Percentiles rank a stretch among this genome's conserved stretches.
Conservation (phyloP, 208 protist species). For the Kentomonas sorsogonicus region DNA sequence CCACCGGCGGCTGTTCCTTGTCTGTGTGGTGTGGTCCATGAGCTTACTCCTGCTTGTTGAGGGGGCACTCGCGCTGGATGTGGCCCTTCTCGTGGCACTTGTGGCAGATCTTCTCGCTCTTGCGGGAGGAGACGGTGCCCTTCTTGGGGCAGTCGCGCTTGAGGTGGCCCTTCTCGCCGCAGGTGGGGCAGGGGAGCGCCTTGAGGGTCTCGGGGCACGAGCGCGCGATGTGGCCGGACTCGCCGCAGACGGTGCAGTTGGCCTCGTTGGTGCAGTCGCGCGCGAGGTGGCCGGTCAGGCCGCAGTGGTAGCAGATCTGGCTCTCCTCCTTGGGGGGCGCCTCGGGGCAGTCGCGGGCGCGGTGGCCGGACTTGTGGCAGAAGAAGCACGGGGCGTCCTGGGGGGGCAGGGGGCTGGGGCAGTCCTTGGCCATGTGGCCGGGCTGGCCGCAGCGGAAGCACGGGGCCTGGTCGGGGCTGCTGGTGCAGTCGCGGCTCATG, state of each 20-base stretch:
- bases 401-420: constrained; percentile 49
- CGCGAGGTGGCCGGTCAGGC: constrained; percentile 72
- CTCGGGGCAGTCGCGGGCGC: constrained; percentile 79
- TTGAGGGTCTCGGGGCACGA: constrained; percentile 53
- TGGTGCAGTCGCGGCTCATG: constrained; percentile 72
- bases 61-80: constrained; percentile 16
- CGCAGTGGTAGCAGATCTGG: constrained; percentile 78
- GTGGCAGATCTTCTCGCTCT: constrained; percentile 48
- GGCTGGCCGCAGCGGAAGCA: constrained; percentile 82
- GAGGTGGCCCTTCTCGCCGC: constrained; percentile 76
- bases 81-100: constrained; percentile 61
- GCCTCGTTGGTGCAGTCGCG: constrained; percentile 64
- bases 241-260: constrained; percentile 80
- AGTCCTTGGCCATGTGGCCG: constrained; percentile 76
- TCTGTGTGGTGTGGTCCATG: too few relatives aligned
- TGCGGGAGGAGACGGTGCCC: not conserved
- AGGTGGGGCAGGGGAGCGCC: constrained; percentile 61
- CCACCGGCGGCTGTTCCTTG: too few relatives aligned
- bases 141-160: constrained; percentile 62
- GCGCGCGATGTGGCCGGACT: constrained; percentile 75
- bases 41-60: constrained; percentile 14
- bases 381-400: constrained; percentile 82
- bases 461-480: constrained; percentile 29
- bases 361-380: constrained; percentile 83
- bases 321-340: constrained; percentile 61